phyloP scores from a whole-genome alignment of 2,329 filamentous ascomycete genomes.

The Ilyonectria destructans region DNA sequence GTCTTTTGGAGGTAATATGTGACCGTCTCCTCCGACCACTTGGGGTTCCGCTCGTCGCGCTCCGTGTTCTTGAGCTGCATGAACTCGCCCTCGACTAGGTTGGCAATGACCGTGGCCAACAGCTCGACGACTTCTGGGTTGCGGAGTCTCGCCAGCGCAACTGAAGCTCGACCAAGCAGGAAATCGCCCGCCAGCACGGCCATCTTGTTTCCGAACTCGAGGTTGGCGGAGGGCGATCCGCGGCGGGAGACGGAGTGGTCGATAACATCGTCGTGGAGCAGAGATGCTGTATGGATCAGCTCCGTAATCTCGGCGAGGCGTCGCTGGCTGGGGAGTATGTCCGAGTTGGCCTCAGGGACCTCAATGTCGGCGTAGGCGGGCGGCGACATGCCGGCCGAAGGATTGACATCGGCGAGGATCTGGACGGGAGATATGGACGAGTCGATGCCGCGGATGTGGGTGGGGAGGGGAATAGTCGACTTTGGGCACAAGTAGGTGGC shows the following conservation, averaged over 20 bases:
- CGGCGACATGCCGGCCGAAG: conserved; percentile 63
- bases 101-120: conserved; percentile 95
- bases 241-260: conserved; percentile 91
- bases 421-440: conserved; percentile 69
- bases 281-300: conserved; percentile 95
- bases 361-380: conserved; percentile 60
- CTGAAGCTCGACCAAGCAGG: conserved; percentile 91
- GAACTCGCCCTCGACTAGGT: conserved; percentile 98
- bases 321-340: conserved; percentile 93
- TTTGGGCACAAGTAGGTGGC: conserved; percentile 88
- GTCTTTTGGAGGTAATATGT: conserved; percentile 98
- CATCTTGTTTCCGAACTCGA: conserved; percentile 99
- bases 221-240: conserved; percentile 89
- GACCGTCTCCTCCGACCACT: conserved; percentile 90
- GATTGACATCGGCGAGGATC: conserved; percentile 87
- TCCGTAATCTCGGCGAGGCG: conserved; percentile 97
- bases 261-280: conserved; percentile 98
- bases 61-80: conserved; percentile 99
- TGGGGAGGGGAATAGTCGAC: conserved; percentile 55
- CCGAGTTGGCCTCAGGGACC: conserved; percentile 62
- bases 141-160: conserved; percentile 89
- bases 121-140: conserved; percentile 97
- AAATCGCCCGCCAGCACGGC: conserved; percentile 98
- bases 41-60: conserved; percentile 85
- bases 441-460: conserved; percentile 67